phyloP scores from a whole-genome alignment of 495 filamentous ascomycete species.

The Penicillium flavigenum region DNA sequence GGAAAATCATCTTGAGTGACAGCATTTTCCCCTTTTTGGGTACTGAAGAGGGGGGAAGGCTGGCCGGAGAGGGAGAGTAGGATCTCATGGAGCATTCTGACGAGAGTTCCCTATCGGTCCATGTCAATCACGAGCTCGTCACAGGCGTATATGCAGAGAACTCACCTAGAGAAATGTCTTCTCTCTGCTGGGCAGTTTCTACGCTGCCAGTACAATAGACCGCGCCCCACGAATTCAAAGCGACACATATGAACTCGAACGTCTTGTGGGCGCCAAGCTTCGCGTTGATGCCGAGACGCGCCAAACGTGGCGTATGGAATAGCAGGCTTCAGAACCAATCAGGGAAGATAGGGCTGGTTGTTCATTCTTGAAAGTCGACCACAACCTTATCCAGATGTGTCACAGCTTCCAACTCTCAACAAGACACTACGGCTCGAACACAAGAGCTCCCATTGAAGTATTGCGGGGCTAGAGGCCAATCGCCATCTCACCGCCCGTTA shows the following conservation, averaged over 20 bases:
- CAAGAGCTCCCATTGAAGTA: slow-evolving; percentile 3
- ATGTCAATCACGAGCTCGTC: neutral
- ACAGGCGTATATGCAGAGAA: slow-evolving; percentile 3
- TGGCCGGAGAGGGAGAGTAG: slow-evolving; percentile 92
- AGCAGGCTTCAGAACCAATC: neutral
- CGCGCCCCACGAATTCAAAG: slow-evolving; percentile 49
- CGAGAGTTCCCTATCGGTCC: slow-evolving; percentile 27
- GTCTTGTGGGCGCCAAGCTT: slow-evolving; percentile 3
- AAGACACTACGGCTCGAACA: neutral
- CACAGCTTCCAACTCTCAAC: neutral
- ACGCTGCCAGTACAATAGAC: slow-evolving; percentile 47
- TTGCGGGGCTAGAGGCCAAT: slow-evolving; percentile 18
- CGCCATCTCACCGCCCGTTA: slow-evolving; percentile 12
- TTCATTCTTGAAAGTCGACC: slow-evolving; percentile 1
- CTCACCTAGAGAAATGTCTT: slow-evolving; percentile 26
- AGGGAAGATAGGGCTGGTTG: neutral
- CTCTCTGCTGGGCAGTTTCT: slow-evolving; percentile 25
- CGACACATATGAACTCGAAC: slow-evolving; percentile 48
- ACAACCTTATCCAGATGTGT: neutral
- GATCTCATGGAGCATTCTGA: slow-evolving; percentile 92
- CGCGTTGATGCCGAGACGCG: slow-evolving; percentile 4
- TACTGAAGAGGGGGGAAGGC: slow-evolving; percentile 76
- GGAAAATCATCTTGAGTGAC: slow-evolving; percentile 43
- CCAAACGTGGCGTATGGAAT: neutral
- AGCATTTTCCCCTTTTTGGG: slow-evolving; percentile 38